A percentile compares a stretch with the other conserved stretches of the same genome.
Evolutionary conservation across 2,329 filamentous ascomycete species (phyloP).

Genomic region (Didymella lethalis): DNA sequence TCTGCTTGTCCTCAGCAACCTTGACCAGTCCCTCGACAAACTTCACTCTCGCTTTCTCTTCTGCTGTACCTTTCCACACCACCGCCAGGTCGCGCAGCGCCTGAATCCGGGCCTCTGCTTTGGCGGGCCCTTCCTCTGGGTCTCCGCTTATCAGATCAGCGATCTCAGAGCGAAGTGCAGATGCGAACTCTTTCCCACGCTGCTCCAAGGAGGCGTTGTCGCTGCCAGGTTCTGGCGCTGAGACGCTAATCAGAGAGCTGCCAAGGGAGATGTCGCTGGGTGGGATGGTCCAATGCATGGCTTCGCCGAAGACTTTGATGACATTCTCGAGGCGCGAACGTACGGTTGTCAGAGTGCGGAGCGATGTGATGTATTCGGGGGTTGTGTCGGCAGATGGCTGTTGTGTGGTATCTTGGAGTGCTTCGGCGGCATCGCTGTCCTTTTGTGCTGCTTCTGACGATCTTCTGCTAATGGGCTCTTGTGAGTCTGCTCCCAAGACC

Average conservation of each 20-base stretch:
- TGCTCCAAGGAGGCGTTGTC: slow-evolving; percentile 77
- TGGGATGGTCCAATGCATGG: slow-evolving; percentile 93
- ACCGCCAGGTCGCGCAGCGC: slow-evolving; percentile 75
- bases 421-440: not conserved
- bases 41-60: slow-evolving; percentile 83
- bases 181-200: slow-evolving; percentile 83
- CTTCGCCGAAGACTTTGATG: slow-evolving; percentile 89
- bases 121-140: slow-evolving; percentile 69
- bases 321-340: slow-evolving; percentile 86
- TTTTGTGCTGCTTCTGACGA: slow-evolving; percentile 4
- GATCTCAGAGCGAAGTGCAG: slow-evolving; percentile 75
- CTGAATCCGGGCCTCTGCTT: slow-evolving; percentile 76
- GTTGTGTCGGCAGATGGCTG: slow-evolving; percentile 22
- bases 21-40: slow-evolving; percentile 84
- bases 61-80: slow-evolving; percentile 96
- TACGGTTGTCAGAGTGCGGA: slow-evolving; percentile 84
- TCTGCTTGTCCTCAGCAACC: slow-evolving; percentile 78
- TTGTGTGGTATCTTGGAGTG: not conserved
- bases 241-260: slow-evolving; percentile 89
- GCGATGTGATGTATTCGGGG: slow-evolving; percentile 70
- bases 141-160: slow-evolving; percentile 67
- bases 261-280: slow-evolving; percentile 85
- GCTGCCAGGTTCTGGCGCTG: slow-evolving; percentile 76
- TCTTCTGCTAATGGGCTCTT: slow-evolving; percentile 5
- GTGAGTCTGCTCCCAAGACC: slow-evolving; percentile 17